Percentiles rank a stretch among this genome's conserved stretches.
Evolutionary conservation across 2,329 filamentous ascomycete genomes (phyloP).

Genomic region (Chalaropsis ovoidea): DNA sequence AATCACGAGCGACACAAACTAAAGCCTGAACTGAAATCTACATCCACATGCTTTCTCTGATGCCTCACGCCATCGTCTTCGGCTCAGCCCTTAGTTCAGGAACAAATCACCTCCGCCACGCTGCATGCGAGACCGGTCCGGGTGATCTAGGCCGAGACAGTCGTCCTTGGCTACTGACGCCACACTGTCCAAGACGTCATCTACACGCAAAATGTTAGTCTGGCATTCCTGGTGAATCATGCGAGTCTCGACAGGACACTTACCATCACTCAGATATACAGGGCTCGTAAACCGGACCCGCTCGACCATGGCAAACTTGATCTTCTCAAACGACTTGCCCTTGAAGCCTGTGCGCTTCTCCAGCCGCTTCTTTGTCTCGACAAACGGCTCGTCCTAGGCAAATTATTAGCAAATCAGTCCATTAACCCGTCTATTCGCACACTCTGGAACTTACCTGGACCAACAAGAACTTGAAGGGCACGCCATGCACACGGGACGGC

Average conservation of each 20-base stretch:
- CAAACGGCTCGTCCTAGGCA: slow-evolving; percentile 66
- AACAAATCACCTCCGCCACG: slow-evolving; percentile 56
- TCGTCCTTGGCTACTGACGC: slow-evolving; percentile 45
- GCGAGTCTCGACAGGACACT: slow-evolving; percentile 33
- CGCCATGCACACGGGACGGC: slow-evolving; percentile 68
- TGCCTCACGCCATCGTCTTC: neutral
- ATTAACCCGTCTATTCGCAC: neutral
- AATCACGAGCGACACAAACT: neutral
- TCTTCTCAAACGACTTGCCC: slow-evolving; percentile 96
- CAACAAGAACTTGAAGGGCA: slow-evolving; percentile 83
- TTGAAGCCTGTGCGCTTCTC: slow-evolving; percentile 89
- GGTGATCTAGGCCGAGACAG: slow-evolving; percentile 54
- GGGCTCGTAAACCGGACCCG: slow-evolving; percentile 65
- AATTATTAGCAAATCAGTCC: slow-evolving; percentile 18
- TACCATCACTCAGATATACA: slow-evolving; percentile 79
- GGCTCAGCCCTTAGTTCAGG: slow-evolving; percentile 31
- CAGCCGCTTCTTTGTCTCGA: slow-evolving; percentile 86
- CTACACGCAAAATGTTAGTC: slow-evolving; percentile 32
- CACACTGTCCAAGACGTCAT: slow-evolving; percentile 49
- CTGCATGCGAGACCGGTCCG: slow-evolving; percentile 49
- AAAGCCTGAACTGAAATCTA: neutral
- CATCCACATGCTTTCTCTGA: neutral
- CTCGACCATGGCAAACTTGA: slow-evolving; percentile 81
- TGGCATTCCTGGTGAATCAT: neutral
- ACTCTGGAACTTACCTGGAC: slow-evolving; percentile 52